These are phyloP conservation scores for Ascochyta fabae DNA, from an alignment of 2,329 filamentous ascomycete species.

Conservation along the genomic window DNA sequence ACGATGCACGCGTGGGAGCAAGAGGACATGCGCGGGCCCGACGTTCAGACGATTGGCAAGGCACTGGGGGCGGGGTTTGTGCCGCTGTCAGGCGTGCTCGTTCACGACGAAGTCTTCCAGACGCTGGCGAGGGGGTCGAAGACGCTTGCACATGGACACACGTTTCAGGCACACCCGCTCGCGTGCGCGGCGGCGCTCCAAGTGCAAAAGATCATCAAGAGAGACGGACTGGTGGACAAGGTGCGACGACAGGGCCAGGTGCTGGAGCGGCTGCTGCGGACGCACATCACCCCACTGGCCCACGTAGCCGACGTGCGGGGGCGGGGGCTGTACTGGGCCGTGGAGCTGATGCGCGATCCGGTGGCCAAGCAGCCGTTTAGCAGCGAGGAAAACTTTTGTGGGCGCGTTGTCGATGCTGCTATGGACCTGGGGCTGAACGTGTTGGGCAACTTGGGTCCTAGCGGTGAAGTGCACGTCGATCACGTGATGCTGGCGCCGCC, in stretches of 20 bases:
- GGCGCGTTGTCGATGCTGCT: conserved; percentile 53
- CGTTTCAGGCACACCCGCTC: conserved; percentile 66
- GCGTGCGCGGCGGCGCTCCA: conserved; percentile 66
- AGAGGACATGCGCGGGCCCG: conserved; percentile 60
- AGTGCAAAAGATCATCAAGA: conserved; percentile 62
- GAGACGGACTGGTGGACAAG: conserved; percentile 53
- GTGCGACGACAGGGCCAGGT: conserved; percentile 61
- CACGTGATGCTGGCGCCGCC: conserved; percentile 72
- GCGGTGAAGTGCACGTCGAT: conserved; percentile 56
- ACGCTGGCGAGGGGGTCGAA: conserved; percentile 53
- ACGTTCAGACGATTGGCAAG: conserved; percentile 70
- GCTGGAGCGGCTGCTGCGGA: conserved; percentile 54
- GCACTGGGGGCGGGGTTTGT: conserved; percentile 68
- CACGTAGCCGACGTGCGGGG: conserved; percentile 67
- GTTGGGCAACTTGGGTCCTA: conserved; percentile 35
- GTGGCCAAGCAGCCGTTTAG: conserved; percentile 59
- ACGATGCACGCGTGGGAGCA: conserved; percentile 47
- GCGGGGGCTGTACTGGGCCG: conserved; percentile 62
- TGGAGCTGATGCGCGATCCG: conserved; percentile 64
- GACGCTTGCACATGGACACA: conserved; percentile 63
- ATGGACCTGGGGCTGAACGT: conserved; percentile 65
- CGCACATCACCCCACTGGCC: conserved; percentile 51
- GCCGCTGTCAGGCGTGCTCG: conserved; percentile 65
- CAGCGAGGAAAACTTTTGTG: neutral
- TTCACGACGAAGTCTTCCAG: conserved; percentile 55